Percentiles rank a stretch among this genome's conserved stretches.
Conservation (phyloP, 2,329 filamentous ascomycete genomes). For the Trichoderma sp. region DNA sequence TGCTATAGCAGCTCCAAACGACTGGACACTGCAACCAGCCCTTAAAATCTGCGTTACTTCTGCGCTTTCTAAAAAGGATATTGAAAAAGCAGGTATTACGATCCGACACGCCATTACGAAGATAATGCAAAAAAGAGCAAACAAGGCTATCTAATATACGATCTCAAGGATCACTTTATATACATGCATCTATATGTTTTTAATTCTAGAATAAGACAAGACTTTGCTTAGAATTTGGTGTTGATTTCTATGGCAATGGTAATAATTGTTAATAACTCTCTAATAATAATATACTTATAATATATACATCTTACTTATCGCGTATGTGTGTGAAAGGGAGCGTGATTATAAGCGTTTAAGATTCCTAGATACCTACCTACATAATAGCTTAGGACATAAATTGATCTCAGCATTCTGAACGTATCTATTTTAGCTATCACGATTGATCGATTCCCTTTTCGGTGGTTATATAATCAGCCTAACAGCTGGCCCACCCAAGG, state of each 20-base stretch:
- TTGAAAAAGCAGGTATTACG: conserved; percentile 86
- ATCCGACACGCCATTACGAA: conserved; percentile 95
- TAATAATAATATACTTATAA: background rate
- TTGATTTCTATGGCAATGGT: background rate
- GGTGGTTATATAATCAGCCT: conserved; percentile 15
- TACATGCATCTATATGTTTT: background rate
- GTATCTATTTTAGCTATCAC: background rate
- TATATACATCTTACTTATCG: background rate
- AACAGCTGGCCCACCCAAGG: conserved; percentile 2
- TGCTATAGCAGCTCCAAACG: conserved; percentile 62
- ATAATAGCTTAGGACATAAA: too few relatives aligned
- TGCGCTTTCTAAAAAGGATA: conserved; percentile 88
- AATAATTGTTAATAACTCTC: conserved; percentile 7
- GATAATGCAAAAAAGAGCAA: conserved; percentile 70
- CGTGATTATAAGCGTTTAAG: background rate
- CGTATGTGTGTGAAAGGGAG: background rate
- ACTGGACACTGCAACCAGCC: conserved; percentile 74
- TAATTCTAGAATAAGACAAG: background rate
- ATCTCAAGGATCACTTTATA: background rate
- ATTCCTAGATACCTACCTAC: too few relatives aligned
- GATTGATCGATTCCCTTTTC: background rate
- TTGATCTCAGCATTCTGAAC: too few relatives aligned
- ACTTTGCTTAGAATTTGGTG: background rate
- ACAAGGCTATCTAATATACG: conserved; percentile 35
- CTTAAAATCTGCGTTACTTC: conserved; percentile 91